Conservation (phyloP, 148 eudicot species). For the Vaccinium corymbosum region DNA sequence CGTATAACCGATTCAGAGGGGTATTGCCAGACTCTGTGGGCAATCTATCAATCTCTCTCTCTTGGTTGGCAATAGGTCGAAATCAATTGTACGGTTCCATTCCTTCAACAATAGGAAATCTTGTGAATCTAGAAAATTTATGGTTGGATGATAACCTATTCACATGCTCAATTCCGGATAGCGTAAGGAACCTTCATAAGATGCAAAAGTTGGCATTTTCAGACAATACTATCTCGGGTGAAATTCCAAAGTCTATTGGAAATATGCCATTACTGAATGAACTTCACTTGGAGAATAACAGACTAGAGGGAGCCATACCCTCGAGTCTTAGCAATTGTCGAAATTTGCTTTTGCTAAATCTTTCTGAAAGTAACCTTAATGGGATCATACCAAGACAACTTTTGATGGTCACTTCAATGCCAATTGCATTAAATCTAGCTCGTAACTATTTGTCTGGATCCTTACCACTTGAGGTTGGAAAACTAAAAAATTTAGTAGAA, state of each 20-base stretch:
- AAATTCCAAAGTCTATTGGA: constrained; percentile 13
- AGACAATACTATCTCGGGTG: neutral
- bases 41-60: constrained; percentile 6
- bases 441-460: constrained; percentile 3
- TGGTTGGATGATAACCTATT: neutral
- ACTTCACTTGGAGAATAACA: neutral
- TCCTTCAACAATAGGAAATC: constrained; percentile 13
- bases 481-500: neutral
- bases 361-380: constrained; percentile 3
- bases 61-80: accelerated
- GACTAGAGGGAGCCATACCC: neutral
- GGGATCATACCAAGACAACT: constrained; percentile 6
- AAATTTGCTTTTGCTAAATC: neutral
- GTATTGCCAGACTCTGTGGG: constrained; percentile 1
- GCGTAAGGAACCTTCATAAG: neutral
- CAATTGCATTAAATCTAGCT: neutral
- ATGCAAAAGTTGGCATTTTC: neutral
- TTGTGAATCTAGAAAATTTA: neutral
- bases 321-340: neutral
- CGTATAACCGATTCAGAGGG: neutral
- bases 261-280: neutral
- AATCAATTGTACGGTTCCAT: constrained; percentile 9
- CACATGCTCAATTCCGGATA: constrained; percentile 4
- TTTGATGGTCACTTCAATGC: neutral
- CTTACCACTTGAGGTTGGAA: neutral